Evolutionary conservation across 768 basidiomycete genomes (phyloP).

Genomic region (Cystobasidium ongulense): DNA sequence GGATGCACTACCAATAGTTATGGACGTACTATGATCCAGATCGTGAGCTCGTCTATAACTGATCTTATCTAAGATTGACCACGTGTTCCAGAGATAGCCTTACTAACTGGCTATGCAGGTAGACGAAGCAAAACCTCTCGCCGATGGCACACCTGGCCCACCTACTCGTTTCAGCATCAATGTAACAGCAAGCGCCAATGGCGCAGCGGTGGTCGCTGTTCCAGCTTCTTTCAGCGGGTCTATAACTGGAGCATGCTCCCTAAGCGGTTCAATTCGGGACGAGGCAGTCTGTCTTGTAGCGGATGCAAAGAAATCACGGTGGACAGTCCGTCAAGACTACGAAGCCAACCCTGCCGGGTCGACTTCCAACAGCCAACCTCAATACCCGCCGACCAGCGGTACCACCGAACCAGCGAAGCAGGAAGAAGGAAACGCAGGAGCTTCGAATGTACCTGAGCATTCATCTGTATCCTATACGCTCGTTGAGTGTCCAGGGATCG

Average conservation of each 20-base stretch:
- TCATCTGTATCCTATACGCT: not conserved
- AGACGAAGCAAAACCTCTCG: not conserved
- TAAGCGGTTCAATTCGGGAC: not conserved
- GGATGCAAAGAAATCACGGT: not conserved
- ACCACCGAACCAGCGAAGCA: not conserved
- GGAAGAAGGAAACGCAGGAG: not conserved
- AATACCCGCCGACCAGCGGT: not conserved
- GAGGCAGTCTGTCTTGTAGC: not conserved
- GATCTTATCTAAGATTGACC: no score
- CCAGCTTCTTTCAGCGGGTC: not conserved
- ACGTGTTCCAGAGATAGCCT: not conserved
- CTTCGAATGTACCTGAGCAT: not conserved
- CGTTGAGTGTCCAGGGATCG: not conserved
- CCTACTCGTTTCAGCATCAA: not conserved
- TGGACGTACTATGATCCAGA: not conserved
- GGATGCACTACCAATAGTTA: not conserved
- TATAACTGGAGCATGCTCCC: slow-evolving; percentile 2
- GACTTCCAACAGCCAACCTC: not conserved
- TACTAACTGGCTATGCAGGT: not conserved
- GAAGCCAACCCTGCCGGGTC: not conserved
- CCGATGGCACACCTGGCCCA: not conserved
- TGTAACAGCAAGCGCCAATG: not conserved
- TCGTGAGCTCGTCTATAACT: slow-evolving; percentile 5
- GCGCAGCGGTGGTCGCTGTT: not conserved
- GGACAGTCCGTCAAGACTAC: not conserved